Base-by-base conservation (phyloP, 2,329 filamentous ascomycete species). In the Colletotrichum orbiculare region DNA sequence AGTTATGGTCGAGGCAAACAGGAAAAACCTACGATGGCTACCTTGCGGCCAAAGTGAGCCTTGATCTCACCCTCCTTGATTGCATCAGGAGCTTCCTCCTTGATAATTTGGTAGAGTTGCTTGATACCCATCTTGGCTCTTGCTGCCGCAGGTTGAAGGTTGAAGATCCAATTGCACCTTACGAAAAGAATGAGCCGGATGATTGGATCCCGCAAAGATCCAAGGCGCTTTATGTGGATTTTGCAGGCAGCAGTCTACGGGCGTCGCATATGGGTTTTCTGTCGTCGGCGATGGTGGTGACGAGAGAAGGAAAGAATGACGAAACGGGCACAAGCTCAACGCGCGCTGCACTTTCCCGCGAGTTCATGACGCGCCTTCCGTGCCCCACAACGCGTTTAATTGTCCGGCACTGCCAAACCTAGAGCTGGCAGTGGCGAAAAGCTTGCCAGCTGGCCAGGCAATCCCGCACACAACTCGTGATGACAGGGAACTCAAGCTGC, bases 61-160 rank as follows among this genome's bases (percentile, higher is more conserved):
- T 99, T 99, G 85, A 99, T 99, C 76, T 99, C 96, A 66, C 96
- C 93, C 75, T 94, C 91, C 80, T 97, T 98, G 84, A 97, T 88
- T 39, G 96, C 91, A 80, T 94, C 92, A n/a, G 96, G 96, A 70
- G 94, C 92, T 82, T 98, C 91, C 75, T 97, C 94, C 74, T 92
- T 91, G 79, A 96, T 93, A 77, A 96, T 90, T 70, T 88, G 85
- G 77, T 90, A 93, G 47, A 96, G 86, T 72, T 92, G 88, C 83
- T 89, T 90, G 72, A 90, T 90, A 78, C 87, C 85, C 84, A 88
- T 89, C 45, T 69, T 82, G 70, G 25, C 25, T 25, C 25, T 25
- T 25, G 25, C 25, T 37, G 15, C 56, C 47, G 33, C 42, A 38
- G 35, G 43, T 33, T 33, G 35, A 35, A 41, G 53, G 34, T 46